phyloP scores from a whole-genome alignment of 305 asterid species.

The Ajuga reptans region DNA sequence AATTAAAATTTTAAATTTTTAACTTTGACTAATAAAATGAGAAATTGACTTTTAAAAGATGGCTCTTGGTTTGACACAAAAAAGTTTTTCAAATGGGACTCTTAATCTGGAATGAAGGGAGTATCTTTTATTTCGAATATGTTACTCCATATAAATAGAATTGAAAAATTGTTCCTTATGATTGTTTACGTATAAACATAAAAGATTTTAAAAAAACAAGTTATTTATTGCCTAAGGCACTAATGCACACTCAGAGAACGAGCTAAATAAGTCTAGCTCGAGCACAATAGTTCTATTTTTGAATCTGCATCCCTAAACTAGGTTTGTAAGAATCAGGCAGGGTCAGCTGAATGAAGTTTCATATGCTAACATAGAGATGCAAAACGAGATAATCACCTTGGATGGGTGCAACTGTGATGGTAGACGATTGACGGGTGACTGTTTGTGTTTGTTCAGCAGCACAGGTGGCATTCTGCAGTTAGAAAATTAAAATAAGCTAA shows the following conservation, averaged over 20 bases:
- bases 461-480: slow-evolving; percentile 53
- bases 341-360: not conserved
- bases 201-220: no score
- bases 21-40: no score
- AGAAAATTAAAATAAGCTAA: slow-evolving; percentile 4
- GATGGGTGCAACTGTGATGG: slow-evolving; percentile 57
- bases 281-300: no score
- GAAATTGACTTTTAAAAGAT: no score
- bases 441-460: slow-evolving; percentile 61
- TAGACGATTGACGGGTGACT: slow-evolving; percentile 54
- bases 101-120: no score
- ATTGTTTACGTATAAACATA: not conserved
- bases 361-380: not conserved
- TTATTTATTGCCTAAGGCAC: no score
- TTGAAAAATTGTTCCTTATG: no score
- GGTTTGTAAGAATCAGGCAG: not conserved
- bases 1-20: no score
- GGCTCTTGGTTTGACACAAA: no score
- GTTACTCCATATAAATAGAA: not conserved
- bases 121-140: no score
- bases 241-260: no score
- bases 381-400: slow-evolving; percentile 35
- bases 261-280: not conserved
- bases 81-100: no score
- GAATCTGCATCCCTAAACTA: not conserved